Conservation (phyloP, 805 yeast genomes). For the Ogataea angusta region DNA sequence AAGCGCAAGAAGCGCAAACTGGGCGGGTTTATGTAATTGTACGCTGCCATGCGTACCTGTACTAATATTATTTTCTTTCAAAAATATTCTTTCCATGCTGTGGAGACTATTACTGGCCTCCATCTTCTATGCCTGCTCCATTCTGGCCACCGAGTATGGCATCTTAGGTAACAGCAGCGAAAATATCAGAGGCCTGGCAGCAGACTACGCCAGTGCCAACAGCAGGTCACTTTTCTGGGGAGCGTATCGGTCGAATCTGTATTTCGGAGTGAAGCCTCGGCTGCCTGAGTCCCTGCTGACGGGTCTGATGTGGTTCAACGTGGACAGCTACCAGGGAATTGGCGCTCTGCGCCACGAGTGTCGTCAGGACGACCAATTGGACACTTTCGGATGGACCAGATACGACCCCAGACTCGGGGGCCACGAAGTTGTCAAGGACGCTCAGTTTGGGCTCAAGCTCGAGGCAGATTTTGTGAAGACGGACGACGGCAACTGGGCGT, state of each 20-base stretch:
- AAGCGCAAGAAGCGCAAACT: constrained; percentile 17
- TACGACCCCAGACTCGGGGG: constrained; percentile 93
- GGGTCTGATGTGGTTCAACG: constrained; percentile 87
- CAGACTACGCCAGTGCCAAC: constrained; percentile 36
- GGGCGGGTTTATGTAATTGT: constrained; percentile 19
- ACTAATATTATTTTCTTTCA: constrained; percentile 1
- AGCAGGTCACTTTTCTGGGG: constrained; percentile 77
- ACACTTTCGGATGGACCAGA: constrained; percentile 77
- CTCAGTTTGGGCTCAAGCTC: constrained; percentile 57
- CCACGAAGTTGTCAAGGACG: constrained; percentile 66
- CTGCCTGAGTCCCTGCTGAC: constrained; percentile 69
- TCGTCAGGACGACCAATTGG: constrained; percentile 67
- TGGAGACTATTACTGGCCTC: constrained; percentile 1
- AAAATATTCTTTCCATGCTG: constrained; percentile 5
- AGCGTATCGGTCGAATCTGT: constrained; percentile 83
- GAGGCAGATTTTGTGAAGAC: constrained; percentile 75
- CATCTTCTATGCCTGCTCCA: neutral
- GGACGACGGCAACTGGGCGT: constrained; percentile 78
- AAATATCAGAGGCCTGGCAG: constrained; percentile 9
- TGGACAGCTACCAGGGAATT: constrained; percentile 53
- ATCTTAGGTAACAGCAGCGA: constrained; percentile 10
- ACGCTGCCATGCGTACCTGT: constrained; percentile 1
- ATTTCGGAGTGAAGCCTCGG: constrained; percentile 82
- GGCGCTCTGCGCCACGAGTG: constrained; percentile 66
- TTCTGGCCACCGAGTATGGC: constrained; percentile 5